A percentile compares a stretch with the other conserved stretches of the same genome.
These are phyloP conservation scores for Kodamaea kakaduensis DNA, from an alignment of 805 yeast species.

Conservation along the genomic window DNA sequence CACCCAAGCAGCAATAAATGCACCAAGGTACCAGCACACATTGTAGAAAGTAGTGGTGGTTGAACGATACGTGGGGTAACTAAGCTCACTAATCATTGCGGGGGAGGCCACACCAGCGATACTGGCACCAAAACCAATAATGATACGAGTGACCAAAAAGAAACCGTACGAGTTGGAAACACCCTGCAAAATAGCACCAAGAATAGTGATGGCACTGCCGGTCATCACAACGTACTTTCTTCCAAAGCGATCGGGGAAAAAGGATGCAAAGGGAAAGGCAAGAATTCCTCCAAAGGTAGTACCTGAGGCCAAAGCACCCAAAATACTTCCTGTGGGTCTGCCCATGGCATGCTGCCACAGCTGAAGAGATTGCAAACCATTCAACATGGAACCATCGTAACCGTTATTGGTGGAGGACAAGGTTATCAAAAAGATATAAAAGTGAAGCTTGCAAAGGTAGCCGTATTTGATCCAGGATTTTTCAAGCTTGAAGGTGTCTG, in stretches of 20 bases:
- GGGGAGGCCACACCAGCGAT: slow-evolving; percentile 44
- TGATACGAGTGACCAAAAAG: slow-evolving; percentile 43
- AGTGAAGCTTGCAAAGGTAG: slow-evolving; percentile 36
- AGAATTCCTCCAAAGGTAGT: slow-evolving; percentile 35
- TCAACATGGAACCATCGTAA: slow-evolving; percentile 35
- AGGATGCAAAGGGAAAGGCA: slow-evolving; percentile 25
- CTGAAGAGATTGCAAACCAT: slow-evolving; percentile 45
- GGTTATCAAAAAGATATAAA: slow-evolving; percentile 37
- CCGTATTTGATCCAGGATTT: slow-evolving; percentile 31
- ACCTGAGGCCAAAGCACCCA: slow-evolving; percentile 22
- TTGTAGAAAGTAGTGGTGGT: slow-evolving; percentile 37
- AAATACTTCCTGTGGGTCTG: slow-evolving; percentile 16
- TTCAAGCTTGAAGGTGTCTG: slow-evolving; percentile 2
- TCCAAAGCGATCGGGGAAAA: slow-evolving; percentile 36
- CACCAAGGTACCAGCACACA: slow-evolving; percentile 51
- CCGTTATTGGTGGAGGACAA: slow-evolving; percentile 43
- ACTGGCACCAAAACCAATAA: slow-evolving; percentile 46
- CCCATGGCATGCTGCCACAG: slow-evolving; percentile 38
- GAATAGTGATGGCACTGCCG: slow-evolving; percentile 23
- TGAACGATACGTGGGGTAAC: slow-evolving; percentile 34
- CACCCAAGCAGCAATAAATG: slow-evolving; percentile 49
- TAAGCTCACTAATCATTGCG: slow-evolving; percentile 45
- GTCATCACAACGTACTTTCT: slow-evolving; percentile 28
- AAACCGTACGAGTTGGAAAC: slow-evolving; percentile 29
- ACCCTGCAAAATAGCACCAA: slow-evolving; percentile 38